Conservation (phyloP, 495 filamentous ascomycete genomes). For the Articulospora tetracladia region DNA sequence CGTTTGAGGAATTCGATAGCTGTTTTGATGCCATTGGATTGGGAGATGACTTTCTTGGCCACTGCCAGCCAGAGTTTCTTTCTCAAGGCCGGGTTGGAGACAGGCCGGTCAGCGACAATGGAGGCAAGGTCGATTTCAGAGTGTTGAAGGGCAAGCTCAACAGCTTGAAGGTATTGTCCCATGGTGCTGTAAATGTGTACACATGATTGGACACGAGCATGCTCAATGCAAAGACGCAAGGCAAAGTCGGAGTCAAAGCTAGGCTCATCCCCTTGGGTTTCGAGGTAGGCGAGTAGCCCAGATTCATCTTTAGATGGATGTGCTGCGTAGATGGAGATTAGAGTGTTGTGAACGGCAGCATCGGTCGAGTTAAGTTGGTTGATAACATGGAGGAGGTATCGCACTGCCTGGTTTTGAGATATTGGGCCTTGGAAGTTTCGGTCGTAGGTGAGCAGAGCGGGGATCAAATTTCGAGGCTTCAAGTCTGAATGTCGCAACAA, state of each 20-base stretch:
- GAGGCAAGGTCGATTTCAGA: slow-evolving; percentile 85
- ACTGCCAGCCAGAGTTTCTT: slow-evolving; percentile 95
- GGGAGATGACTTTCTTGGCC: slow-evolving; percentile 84
- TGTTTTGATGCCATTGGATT: slow-evolving; percentile 83
- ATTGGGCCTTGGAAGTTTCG: slow-evolving; percentile 60
- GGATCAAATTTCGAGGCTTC: slow-evolving; percentile 84
- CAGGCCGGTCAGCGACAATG: slow-evolving; percentile 82
- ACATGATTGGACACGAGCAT: slow-evolving; percentile 85
- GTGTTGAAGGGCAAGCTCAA: slow-evolving; percentile 85
- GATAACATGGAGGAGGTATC: slow-evolving; percentile 91
- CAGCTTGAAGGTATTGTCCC: slow-evolving; percentile 88
- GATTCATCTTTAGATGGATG: slow-evolving; percentile 77
- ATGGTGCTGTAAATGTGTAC: slow-evolving; percentile 96
- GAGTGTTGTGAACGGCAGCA: slow-evolving; percentile 93
- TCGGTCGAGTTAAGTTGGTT: slow-evolving; percentile 79
- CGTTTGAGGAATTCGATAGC: slow-evolving; percentile 92
- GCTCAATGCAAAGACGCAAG: slow-evolving; percentile 88
- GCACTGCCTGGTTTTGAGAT: slow-evolving; percentile 83
- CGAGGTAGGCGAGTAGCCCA: slow-evolving; percentile 81
- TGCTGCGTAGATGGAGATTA: slow-evolving; percentile 93
- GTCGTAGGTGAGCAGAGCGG: slow-evolving; percentile 90
- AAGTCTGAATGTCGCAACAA: slow-evolving; percentile 88
- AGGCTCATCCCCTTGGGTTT: slow-evolving; percentile 61
- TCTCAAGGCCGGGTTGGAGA: slow-evolving; percentile 70
- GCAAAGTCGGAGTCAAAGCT: slow-evolving; percentile 97